Evolutionary conservation across 2,329 filamentous ascomycete species (phyloP), one percentile per base, ranked within the genome.

Genomic region (Colletotrichum horii): DNA sequence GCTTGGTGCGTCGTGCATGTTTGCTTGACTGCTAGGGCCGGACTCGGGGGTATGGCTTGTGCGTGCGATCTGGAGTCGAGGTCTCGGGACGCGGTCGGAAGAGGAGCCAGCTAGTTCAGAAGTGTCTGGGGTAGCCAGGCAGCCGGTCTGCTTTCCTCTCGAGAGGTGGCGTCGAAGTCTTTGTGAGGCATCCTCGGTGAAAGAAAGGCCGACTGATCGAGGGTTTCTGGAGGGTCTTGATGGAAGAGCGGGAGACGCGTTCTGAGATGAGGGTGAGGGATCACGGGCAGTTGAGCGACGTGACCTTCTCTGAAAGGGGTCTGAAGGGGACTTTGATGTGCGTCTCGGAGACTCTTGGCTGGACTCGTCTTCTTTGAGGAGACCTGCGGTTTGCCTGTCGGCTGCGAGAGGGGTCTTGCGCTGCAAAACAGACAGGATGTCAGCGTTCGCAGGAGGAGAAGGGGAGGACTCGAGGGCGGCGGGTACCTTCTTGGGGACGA

Each of bases 41-140:
- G 87, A 86, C 38, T 89, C 88, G 0, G 87, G 84, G 19, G 87
- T 88, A 76, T 88, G 85, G 62, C 83, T 81, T n/a, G 83, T 79
- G 52, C 84, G 84, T 76, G 89, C 86, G 8, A 85, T 78, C 22
- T 87, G 83, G 38, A 86, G 76, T 32, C 89, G 84, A 67, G 86
- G 80, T 28, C 86, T 85, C 52, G 85, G 81, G 2, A 83, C 79
- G 43, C 85, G 85, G 48, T 84, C 84, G n/a, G 78, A 68, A 61
- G 77, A 76, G 16, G 77, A 76, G 8, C 32, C n/a, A n/a, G 32
- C 65, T 6, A 88, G 75, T 72, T 91, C 90, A 14, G 90, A 89
- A 14, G 88, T 86, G 78, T 92, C 91, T n/a, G 91, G 91, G 0
- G 91, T 93, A 16, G 89, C 88, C 24, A 91, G 85, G 77, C 89